A percentile compares a stretch with the other conserved stretches of the same genome.
phyloP scores from a whole-genome alignment of 495 filamentous ascomycete genomes.

The Aspergillus cristatus region DNA sequence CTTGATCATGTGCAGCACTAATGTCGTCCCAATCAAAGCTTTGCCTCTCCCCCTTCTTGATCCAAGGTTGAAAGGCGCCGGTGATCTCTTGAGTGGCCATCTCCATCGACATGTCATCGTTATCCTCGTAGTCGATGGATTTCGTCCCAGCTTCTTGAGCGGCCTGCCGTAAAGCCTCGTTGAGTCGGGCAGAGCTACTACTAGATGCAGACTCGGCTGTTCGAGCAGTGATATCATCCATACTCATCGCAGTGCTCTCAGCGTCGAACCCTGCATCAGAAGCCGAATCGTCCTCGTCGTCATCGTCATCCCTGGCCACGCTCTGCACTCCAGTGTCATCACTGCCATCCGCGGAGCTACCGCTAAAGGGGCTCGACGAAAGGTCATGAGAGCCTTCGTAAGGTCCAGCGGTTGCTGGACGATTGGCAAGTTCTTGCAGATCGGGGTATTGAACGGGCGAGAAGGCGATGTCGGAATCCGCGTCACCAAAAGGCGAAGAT shows the following conservation, averaged over 20 bases:
- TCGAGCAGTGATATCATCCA: conserved; percentile 61
- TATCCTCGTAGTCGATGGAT: conserved; percentile 50
- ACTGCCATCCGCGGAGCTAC: conserved; percentile 49
- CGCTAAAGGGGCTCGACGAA: conserved; percentile 73
- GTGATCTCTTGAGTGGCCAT: conserved; percentile 77
- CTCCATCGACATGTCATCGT: conserved; percentile 57
- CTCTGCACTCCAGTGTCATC: conserved; percentile 44
- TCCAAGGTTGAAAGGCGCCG: conserved; percentile 61
- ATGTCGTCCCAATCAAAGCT: conserved; percentile 41
- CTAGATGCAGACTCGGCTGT: conserved; percentile 52
- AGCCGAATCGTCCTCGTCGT: conserved; percentile 31
- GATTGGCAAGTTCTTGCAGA: conserved; percentile 43
- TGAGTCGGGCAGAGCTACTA: conserved; percentile 56
- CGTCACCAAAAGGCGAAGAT: conserved; percentile 53
- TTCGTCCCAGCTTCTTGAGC: conserved; percentile 61
- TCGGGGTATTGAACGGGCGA: conserved; percentile 65
- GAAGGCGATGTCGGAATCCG: conserved; percentile 48
- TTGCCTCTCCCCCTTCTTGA: conserved; percentile 41
- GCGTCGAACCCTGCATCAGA: conserved; percentile 53
- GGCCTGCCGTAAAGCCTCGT: conserved; percentile 68
- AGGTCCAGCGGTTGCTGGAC: conserved; percentile 10
- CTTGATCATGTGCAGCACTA: conserved; percentile 47
- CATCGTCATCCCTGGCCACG: conserved; percentile 45
- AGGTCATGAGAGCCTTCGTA: conserved; percentile 40
- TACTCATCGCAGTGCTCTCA: conserved; percentile 66